Conservation (phyloP, 208 protist genomes). For the Entamoeba histolytica region DNA sequence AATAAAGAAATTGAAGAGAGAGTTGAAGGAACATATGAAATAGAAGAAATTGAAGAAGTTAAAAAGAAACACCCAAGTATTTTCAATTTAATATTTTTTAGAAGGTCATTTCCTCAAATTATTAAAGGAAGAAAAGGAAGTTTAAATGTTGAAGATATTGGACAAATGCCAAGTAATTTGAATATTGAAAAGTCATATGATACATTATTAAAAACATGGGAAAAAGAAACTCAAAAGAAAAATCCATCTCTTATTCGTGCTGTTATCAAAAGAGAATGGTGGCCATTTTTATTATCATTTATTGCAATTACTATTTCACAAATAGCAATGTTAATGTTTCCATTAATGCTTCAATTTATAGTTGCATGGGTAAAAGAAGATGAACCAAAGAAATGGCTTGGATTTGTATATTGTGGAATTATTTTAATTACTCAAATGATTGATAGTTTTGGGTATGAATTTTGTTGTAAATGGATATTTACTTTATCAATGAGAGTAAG, state of each 20-base stretch:
- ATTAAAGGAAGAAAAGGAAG: not conserved
- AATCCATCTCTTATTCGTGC: not conserved
- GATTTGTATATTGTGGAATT: not conserved
- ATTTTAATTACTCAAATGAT: not conserved
- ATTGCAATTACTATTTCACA: not conserved
- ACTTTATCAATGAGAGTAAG: not conserved
- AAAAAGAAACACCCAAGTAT: not conserved
- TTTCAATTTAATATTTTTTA: not conserved
- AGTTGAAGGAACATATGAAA: too few species aligned
- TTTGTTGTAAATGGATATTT: not conserved
- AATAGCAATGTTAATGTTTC: not conserved
- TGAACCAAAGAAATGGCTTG: not conserved
- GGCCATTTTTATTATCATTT: not conserved
- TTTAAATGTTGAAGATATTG: not conserved
- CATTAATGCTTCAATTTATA: not conserved
- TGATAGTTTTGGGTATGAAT: not conserved
- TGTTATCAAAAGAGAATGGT: not conserved
- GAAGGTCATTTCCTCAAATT: not conserved
- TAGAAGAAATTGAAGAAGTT: too few species aligned
- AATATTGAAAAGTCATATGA: not conserved
- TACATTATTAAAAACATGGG: not conserved
- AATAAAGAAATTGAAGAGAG: too few species aligned
- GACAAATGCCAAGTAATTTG: not conserved
- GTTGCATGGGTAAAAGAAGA: not conserved
- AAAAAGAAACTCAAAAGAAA: not conserved